These are phyloP conservation scores for Telfairia occidentalis DNA, from an alignment of 331 rosid species.

Conservation along the genomic window DNA sequence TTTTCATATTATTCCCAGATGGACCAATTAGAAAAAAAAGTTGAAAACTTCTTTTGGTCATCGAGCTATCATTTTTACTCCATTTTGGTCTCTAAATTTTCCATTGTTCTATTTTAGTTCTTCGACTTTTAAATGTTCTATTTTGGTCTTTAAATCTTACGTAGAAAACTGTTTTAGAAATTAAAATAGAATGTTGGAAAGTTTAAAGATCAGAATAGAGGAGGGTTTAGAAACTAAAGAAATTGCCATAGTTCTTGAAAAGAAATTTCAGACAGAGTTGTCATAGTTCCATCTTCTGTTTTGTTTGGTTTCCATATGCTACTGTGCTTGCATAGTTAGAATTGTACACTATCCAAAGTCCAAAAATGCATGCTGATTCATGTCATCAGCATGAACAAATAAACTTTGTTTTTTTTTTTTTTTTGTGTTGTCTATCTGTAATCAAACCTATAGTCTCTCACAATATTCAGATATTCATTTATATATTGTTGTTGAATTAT, in stretches of 20 bases:
- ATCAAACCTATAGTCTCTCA: background rate
- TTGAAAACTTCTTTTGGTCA: background rate
- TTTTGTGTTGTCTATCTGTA: conserved; percentile 3
- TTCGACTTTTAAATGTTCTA: background rate
- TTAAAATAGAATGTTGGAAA: background rate
- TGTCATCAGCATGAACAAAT: background rate
- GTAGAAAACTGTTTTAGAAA: background rate
- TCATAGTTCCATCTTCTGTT: background rate
- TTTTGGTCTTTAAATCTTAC: background rate
- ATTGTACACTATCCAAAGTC: background rate
- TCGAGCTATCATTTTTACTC: background rate
- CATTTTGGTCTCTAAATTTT: background rate
- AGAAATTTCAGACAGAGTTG: background rate
- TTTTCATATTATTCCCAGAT: background rate
- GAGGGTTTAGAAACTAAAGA: background rate
- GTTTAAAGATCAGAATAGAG: background rate
- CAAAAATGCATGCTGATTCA: conserved; percentile 1
- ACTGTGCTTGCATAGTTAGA: background rate
- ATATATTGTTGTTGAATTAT: background rate
- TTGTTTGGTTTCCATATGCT: background rate
- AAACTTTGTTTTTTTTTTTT: background rate
- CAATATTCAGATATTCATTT: background rate
- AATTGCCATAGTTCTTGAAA: no score
- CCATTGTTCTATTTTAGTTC: background rate
- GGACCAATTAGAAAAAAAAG: background rate